Conservation (phyloP, 75 land plant species). For the Pinus tabuliformis region DNA sequence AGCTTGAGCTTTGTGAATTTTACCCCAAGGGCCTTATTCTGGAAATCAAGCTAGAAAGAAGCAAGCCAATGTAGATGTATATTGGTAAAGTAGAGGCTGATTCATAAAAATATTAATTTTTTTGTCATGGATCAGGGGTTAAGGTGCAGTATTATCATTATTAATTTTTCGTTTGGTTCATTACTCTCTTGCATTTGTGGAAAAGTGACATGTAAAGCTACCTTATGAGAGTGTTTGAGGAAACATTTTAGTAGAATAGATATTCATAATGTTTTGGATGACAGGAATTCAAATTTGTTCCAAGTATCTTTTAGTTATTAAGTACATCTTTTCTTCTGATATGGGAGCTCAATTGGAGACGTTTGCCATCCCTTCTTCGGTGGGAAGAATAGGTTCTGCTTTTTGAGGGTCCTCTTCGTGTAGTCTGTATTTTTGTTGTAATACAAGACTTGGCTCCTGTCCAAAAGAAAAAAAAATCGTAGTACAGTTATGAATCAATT, state of each 20-base stretch:
- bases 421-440: no score
- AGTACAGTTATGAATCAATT: not conserved
- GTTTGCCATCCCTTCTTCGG: not conserved
- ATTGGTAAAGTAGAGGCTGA: not conserved
- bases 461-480: no score
- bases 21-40: no score
- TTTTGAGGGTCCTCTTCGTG: not conserved
- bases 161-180: not conserved
- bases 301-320: not conserved
- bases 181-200: no score
- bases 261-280: no score
- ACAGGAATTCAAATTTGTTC: not conserved
- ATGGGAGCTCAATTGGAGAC: not conserved
- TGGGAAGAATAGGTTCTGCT: not conserved
- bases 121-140: not conserved
- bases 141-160: not conserved
- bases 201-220: no score
- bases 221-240: no score
- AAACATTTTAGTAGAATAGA: no score
- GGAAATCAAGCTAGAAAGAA: no score
- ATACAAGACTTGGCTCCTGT: no score
- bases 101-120: not conserved
- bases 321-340: not conserved
- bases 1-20: no score
- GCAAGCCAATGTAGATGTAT: not conserved